These are phyloP conservation scores for Onygenales sp. DNA, from an alignment of 2,329 filamentous ascomycete genomes.

Conservation along the genomic window DNA sequence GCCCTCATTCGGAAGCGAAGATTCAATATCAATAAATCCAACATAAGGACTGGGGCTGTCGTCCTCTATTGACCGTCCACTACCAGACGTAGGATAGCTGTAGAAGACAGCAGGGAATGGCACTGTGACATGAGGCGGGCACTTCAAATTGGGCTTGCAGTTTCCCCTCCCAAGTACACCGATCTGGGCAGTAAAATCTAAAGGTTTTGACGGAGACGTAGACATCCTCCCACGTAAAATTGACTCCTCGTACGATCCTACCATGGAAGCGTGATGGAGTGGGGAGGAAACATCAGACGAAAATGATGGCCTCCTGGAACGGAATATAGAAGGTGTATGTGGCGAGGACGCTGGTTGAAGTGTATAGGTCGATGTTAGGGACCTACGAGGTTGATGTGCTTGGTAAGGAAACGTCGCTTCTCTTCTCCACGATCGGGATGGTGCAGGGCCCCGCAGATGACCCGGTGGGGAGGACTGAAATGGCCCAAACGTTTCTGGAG, in stretches of 20 bases:
- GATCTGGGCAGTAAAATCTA: slow-evolving; percentile 91
- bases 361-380: slow-evolving; percentile 53
- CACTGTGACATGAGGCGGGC: slow-evolving; percentile 81
- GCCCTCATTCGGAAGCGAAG: slow-evolving; percentile 52
- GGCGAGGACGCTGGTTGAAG: slow-evolving; percentile 39
- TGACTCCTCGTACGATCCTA: slow-evolving; percentile 95
- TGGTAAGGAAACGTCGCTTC: slow-evolving; percentile 59
- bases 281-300: slow-evolving; percentile 65
- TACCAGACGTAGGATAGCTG: slow-evolving; percentile 65
- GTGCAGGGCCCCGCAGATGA: slow-evolving; percentile 26
- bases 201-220: slow-evolving; percentile 80
- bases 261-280: slow-evolving; percentile 85
- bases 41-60: slow-evolving; percentile 95
- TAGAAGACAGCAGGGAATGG: slow-evolving; percentile 95
- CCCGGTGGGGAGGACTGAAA: slow-evolving; percentile 35
- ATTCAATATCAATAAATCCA: slow-evolving; percentile 83
- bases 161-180: slow-evolving; percentile 83
- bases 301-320: slow-evolving; percentile 54
- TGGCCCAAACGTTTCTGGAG: slow-evolving; percentile 49
- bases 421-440: slow-evolving; percentile 42
- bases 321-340: slow-evolving; percentile 16
- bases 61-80: slow-evolving; percentile 55
- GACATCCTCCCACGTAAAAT: slow-evolving; percentile 95
- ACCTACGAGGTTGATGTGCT: slow-evolving; percentile 68
- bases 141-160: slow-evolving; percentile 75